Percentiles rank a stretch among this genome's conserved stretches.
These are phyloP conservation scores for Alloteropsis angusta DNA, from an alignment of 202 grass and related monocot genomes.

Conservation along the genomic window DNA sequence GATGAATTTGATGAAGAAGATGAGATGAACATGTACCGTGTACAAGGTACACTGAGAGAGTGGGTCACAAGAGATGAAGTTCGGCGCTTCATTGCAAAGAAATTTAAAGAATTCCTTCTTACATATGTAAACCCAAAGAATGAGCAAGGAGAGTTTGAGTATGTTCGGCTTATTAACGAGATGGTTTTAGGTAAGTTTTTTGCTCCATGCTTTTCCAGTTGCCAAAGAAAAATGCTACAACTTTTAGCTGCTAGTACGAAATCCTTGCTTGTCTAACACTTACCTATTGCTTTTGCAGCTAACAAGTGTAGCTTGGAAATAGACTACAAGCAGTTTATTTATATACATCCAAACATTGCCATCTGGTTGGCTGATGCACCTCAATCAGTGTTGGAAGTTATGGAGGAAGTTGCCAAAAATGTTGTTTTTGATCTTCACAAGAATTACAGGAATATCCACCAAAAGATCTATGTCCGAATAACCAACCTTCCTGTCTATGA, in stretches of 20 bases:
- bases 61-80: constrained; percentile 99
- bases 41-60: constrained; percentile 89
- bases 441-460: constrained; percentile 96
- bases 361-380: constrained; percentile 98
- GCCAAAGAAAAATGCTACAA: background rate
- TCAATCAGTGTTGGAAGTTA: constrained; percentile 95
- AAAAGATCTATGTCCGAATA: constrained; percentile 92
- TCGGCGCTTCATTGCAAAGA: constrained; percentile 92
- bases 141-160: constrained; percentile 91
- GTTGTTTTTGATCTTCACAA: constrained; percentile 92
- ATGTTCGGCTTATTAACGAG: constrained; percentile 87
- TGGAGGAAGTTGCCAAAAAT: constrained; percentile 94
- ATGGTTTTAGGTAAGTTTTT: constrained; percentile 78
- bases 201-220: background rate
- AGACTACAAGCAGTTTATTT: constrained; percentile 98
- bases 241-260: constrained; percentile 1
- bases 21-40: constrained; percentile 96
- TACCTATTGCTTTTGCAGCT: constrained; percentile 39
- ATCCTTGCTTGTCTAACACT: constrained; percentile 12
- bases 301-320: constrained; percentile 98
- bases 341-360: constrained; percentile 95
- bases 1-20: constrained; percentile 97
- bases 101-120: constrained; percentile 97
- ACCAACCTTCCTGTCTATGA: constrained; percentile 96
- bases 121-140: constrained; percentile 96